Evolutionary conservation across 345 rosid genomes (phyloP).

Genomic region (Erysimum cheiranthoides): DNA sequence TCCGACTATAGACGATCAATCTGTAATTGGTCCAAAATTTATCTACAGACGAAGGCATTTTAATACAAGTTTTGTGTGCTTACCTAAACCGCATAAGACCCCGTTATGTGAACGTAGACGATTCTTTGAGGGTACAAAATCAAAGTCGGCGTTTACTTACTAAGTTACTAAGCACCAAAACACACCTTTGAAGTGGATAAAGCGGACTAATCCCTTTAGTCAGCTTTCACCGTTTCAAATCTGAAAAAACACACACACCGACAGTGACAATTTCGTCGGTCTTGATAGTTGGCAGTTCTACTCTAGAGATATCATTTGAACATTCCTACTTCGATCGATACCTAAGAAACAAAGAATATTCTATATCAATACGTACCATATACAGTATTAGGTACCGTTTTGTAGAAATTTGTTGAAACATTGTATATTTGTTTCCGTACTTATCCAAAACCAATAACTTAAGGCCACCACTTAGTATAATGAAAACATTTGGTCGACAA

Average conservation of each 20-base stretch:
- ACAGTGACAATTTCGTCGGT: conserved; percentile 27
- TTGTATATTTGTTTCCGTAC: background rate
- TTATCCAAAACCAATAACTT: conserved; percentile 21
- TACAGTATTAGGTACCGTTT: conserved; percentile 22
- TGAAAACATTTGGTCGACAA: conserved; percentile 10
- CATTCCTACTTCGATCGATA: conserved; percentile 17
- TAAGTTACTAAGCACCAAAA: conserved; percentile 2
- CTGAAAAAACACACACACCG: background rate
- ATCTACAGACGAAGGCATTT: background rate
- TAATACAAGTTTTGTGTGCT: background rate
- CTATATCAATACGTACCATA: conserved; percentile 10
- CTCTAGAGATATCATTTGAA: conserved; percentile 17
- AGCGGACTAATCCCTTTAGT: background rate
- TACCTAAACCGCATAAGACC: background rate
- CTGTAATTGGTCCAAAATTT: background rate
- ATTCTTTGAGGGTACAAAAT: background rate
- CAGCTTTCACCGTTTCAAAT: conserved; percentile 3
- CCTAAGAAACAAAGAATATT: conserved; percentile 15
- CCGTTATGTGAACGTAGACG: conserved; percentile 22
- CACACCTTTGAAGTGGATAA: background rate
- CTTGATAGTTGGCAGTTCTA: conserved; percentile 11
- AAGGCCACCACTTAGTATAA: conserved; percentile 1
- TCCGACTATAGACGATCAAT: conserved; percentile 12
- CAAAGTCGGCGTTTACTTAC: conserved; percentile 6
- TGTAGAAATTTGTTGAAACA: conserved; percentile 22